Conservation (phyloP, 2,329 filamentous ascomycete genomes). For the Xylariaceae sp. region DNA sequence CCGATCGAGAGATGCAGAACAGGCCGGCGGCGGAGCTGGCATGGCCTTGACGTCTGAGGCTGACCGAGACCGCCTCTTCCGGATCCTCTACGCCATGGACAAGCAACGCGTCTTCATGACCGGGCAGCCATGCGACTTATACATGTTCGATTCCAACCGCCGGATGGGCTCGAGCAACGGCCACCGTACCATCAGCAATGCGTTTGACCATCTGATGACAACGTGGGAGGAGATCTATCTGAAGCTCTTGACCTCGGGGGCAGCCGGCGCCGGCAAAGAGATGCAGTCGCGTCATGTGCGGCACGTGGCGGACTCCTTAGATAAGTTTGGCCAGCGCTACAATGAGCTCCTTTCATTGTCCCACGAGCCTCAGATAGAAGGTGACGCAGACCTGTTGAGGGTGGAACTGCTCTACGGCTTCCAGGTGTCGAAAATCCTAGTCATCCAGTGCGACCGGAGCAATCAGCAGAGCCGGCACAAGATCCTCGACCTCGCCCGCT, state of each 20-base stretch:
- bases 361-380: neutral
- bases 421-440: slow-evolving; percentile 18
- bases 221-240: slow-evolving; percentile 22
- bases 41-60: neutral
- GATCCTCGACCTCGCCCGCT: slow-evolving; percentile 12
- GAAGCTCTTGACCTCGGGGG: slow-evolving; percentile 14
- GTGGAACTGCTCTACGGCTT: slow-evolving; percentile 18
- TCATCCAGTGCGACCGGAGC: slow-evolving; percentile 14
- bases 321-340: slow-evolving; percentile 11
- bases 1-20: slow-evolving; percentile 3
- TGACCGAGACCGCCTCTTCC: slow-evolving; percentile 16
- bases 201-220: slow-evolving; percentile 17
- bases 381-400: slow-evolving; percentile 6
- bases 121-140: slow-evolving; percentile 17
- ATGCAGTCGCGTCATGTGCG: slow-evolving; percentile 8
- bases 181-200: slow-evolving; percentile 8
- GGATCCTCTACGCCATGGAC: slow-evolving; percentile 19
- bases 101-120: slow-evolving; percentile 21
- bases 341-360: slow-evolving; percentile 2
- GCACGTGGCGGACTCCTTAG: slow-evolving; percentile 7
- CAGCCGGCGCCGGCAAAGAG: slow-evolving; percentile 3
- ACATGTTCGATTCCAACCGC: slow-evolving; percentile 19
- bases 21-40: neutral
- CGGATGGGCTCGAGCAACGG: slow-evolving; percentile 1
- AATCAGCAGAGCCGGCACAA: slow-evolving; percentile 6